A percentile compares a stretch with the other conserved stretches of the same genome.
phyloP scores from a whole-genome alignment of 1,139 yeast species.

The Magnusiomyces sp. region DNA sequence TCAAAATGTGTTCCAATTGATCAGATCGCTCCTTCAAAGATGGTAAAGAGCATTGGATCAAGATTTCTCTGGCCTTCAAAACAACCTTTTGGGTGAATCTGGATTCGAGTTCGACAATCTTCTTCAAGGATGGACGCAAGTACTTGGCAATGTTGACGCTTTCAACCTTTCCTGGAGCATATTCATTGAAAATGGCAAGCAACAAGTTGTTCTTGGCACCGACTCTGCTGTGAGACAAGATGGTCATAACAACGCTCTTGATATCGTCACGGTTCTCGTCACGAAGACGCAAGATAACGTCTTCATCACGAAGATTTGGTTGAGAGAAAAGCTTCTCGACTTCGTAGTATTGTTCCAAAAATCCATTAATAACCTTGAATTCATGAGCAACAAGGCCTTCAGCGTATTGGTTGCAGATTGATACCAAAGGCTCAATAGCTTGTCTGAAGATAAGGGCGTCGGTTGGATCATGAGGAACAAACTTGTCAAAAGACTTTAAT shows the following conservation, averaged over 20 bases:
- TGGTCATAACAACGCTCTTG: constrained; percentile 59
- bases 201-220: constrained; percentile 88
- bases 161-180: constrained; percentile 51
- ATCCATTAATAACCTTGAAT: constrained; percentile 58
- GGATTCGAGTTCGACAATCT: constrained; percentile 78
- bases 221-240: constrained; percentile 85
- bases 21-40: constrained; percentile 93
- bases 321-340: constrained; percentile 76
- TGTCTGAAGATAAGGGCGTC: constrained; percentile 39
- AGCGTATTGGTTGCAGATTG: constrained; percentile 60
- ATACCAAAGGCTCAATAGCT: constrained; percentile 63
- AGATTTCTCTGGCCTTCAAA: constrained; percentile 90
- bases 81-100: constrained; percentile 90
- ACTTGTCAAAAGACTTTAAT: constrained; percentile 51
- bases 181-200: constrained; percentile 72
- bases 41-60: constrained; percentile 93
- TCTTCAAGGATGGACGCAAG: constrained; percentile 63
- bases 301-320: constrained; percentile 65
- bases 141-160: constrained; percentile 56
- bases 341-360: constrained; percentile 63
- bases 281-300: constrained; percentile 70
- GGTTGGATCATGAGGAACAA: constrained; percentile 41
- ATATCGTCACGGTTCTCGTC: constrained; percentile 79
- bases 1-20: constrained; percentile 90
- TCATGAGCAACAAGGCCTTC: constrained; percentile 82